Percentiles rank a stretch among this genome's conserved stretches.
phyloP scores from a whole-genome alignment of 176 grass and related monocot species.

The Sorghum bicolor region Sorghum_bicolor_NCBIv3 NC_012870.2:25583501-25584000 shows the following conservation, averaged over 20 bases:
- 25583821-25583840: conserved; percentile 26
- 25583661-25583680: conserved; percentile 23
- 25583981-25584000: conserved; percentile 51
- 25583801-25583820: conserved; percentile 65
- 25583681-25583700: conserved; percentile 73
- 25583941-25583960: conserved; percentile 54
- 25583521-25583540: not conserved
- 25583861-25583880: conserved; percentile 77
- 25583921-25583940: conserved; percentile 34
- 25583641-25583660: conserved; percentile 81
- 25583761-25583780: conserved; percentile 67
- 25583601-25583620: conserved; percentile 83
- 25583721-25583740: conserved; percentile 79
- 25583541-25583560: conserved; percentile 54
- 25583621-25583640: conserved; percentile 79
- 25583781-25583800: conserved; percentile 72
- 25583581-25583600: conserved; percentile 88
- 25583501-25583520: no score
- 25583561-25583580: conserved; percentile 86
- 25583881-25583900: conserved; percentile 66
- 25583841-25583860: conserved; percentile 61
- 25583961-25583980: not conserved
- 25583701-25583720: conserved; percentile 58
- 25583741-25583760: conserved; percentile 44
- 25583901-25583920: conserved; percentile 78